phyloP scores from a whole-genome alignment of 495 filamentous ascomycete genomes.

The Hyphodiscus hymeniophilus region DNA sequence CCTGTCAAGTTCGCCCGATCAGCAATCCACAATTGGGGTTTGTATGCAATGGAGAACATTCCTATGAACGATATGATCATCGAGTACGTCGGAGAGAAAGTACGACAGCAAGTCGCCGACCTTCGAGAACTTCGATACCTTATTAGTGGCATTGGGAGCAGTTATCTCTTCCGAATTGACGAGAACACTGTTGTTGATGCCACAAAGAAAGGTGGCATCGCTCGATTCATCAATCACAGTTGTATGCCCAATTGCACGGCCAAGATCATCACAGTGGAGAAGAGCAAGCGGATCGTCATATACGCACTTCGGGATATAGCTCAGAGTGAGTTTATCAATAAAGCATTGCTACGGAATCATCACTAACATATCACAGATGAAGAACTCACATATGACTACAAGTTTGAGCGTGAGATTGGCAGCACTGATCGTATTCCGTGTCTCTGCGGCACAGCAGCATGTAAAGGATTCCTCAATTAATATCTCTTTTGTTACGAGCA shows the following conservation, averaged over 20 bases:
- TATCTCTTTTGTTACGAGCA: slow-evolving; percentile 4
- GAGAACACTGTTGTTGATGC: slow-evolving; percentile 97
- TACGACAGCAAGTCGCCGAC: slow-evolving; percentile 92
- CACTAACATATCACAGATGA: slow-evolving; percentile 66
- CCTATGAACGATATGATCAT: slow-evolving; percentile 99
- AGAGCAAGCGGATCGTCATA: slow-evolving; percentile 98
- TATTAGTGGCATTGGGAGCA: slow-evolving; percentile 93
- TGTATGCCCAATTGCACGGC: slow-evolving; percentile 98
- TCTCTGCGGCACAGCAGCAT: slow-evolving; percentile 87
- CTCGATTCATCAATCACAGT: slow-evolving; percentile 97
- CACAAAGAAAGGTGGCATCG: slow-evolving; percentile 96
- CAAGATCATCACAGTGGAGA: slow-evolving; percentile 99
- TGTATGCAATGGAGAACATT: slow-evolving; percentile 97
- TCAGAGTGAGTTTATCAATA: slow-evolving; percentile 59
- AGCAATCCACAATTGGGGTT: slow-evolving; percentile 97
- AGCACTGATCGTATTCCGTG: slow-evolving; percentile 94
- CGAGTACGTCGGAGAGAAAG: slow-evolving; percentile 97
- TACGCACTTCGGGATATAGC: slow-evolving; percentile 93
- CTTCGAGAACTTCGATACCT: slow-evolving; percentile 86
- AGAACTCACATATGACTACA: slow-evolving; percentile 99
- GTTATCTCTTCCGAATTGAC: slow-evolving; percentile 96
- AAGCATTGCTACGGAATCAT: background rate
- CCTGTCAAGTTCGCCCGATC: slow-evolving; percentile 96
- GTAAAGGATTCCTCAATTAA: slow-evolving; percentile 98
- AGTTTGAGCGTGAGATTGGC: slow-evolving; percentile 95